These are phyloP conservation scores for Trichoderma guizhouense DNA, from an alignment of 2,329 filamentous ascomycete genomes.

Conservation along the genomic window DNA sequence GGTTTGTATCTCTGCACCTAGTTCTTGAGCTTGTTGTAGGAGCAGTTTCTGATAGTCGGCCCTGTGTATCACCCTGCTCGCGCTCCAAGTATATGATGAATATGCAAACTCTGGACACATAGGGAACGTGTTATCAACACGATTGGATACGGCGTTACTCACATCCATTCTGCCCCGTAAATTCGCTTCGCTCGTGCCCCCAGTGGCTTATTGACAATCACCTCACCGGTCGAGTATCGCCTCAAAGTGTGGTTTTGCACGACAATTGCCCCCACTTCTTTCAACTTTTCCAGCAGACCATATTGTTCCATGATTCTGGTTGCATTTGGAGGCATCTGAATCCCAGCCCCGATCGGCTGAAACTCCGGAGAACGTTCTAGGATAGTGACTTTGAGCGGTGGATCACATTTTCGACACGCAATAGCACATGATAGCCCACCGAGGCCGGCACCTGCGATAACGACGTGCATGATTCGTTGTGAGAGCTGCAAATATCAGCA, in stretches of 20 bases:
- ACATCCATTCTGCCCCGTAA: not conserved
- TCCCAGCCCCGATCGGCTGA: not conserved
- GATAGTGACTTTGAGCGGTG: not conserved
- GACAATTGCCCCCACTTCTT: not conserved
- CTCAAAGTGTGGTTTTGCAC: not conserved
- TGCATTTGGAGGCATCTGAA: not conserved
- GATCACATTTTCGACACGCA: not conserved
- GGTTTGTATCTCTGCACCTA: not conserved
- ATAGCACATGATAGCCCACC: not conserved
- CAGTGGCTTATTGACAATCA: not conserved
- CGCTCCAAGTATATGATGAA: not conserved
- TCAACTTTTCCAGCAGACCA: not conserved
- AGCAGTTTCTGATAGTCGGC: not conserved
- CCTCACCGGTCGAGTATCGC: not conserved
- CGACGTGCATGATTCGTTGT: not conserved
- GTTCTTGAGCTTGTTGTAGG: not conserved
- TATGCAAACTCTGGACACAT: not conserved
- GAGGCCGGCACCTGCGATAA: not conserved
- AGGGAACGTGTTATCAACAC: not conserved
- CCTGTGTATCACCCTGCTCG: not conserved
- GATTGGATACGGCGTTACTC: not conserved
- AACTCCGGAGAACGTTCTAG: not conserved
- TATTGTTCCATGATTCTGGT: not conserved
- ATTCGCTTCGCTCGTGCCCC: not conserved
- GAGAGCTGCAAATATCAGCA: not conserved